Evolutionary conservation across 345 rosid species (phyloP).

Genomic region (Salix purpurea): DNA sequence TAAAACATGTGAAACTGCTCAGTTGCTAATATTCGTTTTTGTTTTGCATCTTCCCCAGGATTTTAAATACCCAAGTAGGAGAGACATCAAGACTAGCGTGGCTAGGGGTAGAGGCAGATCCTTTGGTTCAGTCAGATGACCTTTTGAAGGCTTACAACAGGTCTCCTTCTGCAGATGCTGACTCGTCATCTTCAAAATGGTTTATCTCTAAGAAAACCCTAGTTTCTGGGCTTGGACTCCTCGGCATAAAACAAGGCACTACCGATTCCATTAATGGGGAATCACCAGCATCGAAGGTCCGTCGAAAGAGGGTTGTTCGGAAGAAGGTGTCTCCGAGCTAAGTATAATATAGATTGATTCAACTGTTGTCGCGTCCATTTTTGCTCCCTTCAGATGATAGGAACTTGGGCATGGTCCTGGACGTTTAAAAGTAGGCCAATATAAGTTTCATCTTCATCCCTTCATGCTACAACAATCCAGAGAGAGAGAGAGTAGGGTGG

Average conservation of each 20-base stretch:
- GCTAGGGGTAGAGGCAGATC: slow-evolving; percentile 89
- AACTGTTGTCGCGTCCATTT: not conserved
- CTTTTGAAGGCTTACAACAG: slow-evolving; percentile 68
- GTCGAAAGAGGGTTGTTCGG: slow-evolving; percentile 77
- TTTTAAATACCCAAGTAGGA: slow-evolving; percentile 63
- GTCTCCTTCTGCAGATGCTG: slow-evolving; percentile 37
- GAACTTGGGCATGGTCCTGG: not conserved
- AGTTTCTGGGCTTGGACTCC: slow-evolving; percentile 71
- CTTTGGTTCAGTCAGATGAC: slow-evolving; percentile 62
- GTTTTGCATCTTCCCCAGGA: slow-evolving; percentile 37
- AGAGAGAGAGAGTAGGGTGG: not conserved
- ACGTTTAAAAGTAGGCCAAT: not conserved
- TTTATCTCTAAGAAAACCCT: slow-evolving; percentile 75
- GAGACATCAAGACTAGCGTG: slow-evolving; percentile 74
- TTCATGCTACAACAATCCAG: not conserved
- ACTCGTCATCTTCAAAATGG: slow-evolving; percentile 59
- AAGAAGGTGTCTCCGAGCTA: slow-evolving; percentile 61
- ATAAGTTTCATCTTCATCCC: not conserved
- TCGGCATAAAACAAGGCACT: slow-evolving; percentile 66
- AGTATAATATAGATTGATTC: slow-evolving; percentile 15
- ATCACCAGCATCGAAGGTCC: slow-evolving; percentile 50
- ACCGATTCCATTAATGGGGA: slow-evolving; percentile 34
- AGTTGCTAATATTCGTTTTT: not conserved
- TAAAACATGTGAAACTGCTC: not conserved
- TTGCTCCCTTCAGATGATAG: not conserved